Percentiles rank a stretch among this genome's conserved stretches.
Conservation (phyloP, 1,139 yeast species). For the Wickerhamomyces sp. region DNA sequence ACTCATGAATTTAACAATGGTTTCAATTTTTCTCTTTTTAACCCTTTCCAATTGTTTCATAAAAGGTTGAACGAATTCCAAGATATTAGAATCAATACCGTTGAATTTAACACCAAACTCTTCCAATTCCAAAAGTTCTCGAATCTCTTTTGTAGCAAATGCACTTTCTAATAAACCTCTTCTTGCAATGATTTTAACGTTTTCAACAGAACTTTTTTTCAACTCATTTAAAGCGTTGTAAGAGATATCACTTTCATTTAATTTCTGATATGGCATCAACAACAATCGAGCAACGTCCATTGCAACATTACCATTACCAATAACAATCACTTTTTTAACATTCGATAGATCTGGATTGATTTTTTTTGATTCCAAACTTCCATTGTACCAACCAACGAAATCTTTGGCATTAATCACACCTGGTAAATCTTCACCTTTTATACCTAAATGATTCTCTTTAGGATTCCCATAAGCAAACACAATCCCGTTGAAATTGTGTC, state of each 20-base stretch:
- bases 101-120: slow-evolving; percentile 48
- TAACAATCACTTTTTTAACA: slow-evolving; percentile 63
- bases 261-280: slow-evolving; percentile 45
- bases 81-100: slow-evolving; percentile 43
- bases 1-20: slow-evolving; percentile 50
- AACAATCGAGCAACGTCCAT: slow-evolving; percentile 82
- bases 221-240: slow-evolving; percentile 53
- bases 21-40: slow-evolving; percentile 61
- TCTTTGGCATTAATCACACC: slow-evolving; percentile 82
- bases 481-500: slow-evolving; percentile 60
- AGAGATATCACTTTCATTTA: slow-evolving; percentile 69
- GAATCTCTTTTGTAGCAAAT: slow-evolving; percentile 85
- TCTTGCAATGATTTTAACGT: slow-evolving; percentile 75
- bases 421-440: slow-evolving; percentile 54
- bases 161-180: slow-evolving; percentile 82
- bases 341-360: slow-evolving; percentile 51
- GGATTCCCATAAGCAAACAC: slow-evolving; percentile 83
- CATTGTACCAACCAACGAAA: slow-evolving; percentile 96
- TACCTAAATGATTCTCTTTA: slow-evolving; percentile 48
- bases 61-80: slow-evolving; percentile 36
- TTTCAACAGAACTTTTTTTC: slow-evolving; percentile 45
- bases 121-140: slow-evolving; percentile 71
- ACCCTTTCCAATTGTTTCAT: slow-evolving; percentile 49
- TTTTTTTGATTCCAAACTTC: slow-evolving; percentile 57
- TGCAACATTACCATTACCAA: slow-evolving; percentile 99